phyloP scores from a whole-genome alignment of 2,329 filamentous ascomycete species.

The Alternaria sp. region DNA sequence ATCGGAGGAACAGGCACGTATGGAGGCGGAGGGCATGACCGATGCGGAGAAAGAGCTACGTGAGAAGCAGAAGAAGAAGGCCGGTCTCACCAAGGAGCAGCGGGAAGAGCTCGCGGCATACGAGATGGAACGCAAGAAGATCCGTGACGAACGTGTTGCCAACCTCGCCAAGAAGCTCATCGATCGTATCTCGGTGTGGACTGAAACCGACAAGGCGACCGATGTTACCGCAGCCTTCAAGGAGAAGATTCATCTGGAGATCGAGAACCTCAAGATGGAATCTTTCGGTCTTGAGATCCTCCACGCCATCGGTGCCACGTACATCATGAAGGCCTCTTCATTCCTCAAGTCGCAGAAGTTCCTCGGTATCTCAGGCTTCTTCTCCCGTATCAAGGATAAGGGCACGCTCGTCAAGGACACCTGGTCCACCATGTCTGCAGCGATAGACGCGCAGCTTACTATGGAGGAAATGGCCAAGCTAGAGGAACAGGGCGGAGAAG shows the following conservation, averaged over 20 bases:
- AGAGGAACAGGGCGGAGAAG: conserved; percentile 93
- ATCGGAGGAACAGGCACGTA: conserved; percentile 77
- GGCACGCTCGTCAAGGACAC: conserved; percentile 97
- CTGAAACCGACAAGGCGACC: conserved; percentile 88
- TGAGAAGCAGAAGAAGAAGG: conserved; percentile 90
- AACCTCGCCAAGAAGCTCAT: conserved; percentile 85
- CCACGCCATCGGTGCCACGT: conserved; percentile 92
- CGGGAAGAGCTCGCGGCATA: conserved; percentile 89
- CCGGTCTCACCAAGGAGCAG: conserved; percentile 87
- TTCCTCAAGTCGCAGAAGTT: conserved; percentile 97
- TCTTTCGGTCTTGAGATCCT: conserved; percentile 96
- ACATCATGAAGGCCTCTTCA: conserved; percentile 84
- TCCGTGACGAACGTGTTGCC: conserved; percentile 89
- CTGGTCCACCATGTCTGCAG: conserved; percentile 96
- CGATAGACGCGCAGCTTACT: conserved; percentile 96
- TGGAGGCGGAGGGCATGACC: conserved; percentile 70
- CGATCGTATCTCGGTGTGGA: conserved; percentile 93
- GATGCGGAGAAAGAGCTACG: conserved; percentile 79
- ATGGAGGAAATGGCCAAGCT: conserved; percentile 99
- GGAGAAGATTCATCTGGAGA: conserved; percentile 92
- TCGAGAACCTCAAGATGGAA: conserved; percentile 99
- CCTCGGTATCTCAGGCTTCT: conserved; percentile 94
- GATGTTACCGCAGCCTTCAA: conserved; percentile 91
- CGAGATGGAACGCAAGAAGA: conserved; percentile 82
- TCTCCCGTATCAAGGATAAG: conserved; percentile 93